Percentiles rank a stretch among this genome's conserved stretches.
These are phyloP conservation scores for Aspergillus fumigatiaffinis DNA, from an alignment of 2,329 filamentous ascomycete genomes.

Conservation along the genomic window DNA sequence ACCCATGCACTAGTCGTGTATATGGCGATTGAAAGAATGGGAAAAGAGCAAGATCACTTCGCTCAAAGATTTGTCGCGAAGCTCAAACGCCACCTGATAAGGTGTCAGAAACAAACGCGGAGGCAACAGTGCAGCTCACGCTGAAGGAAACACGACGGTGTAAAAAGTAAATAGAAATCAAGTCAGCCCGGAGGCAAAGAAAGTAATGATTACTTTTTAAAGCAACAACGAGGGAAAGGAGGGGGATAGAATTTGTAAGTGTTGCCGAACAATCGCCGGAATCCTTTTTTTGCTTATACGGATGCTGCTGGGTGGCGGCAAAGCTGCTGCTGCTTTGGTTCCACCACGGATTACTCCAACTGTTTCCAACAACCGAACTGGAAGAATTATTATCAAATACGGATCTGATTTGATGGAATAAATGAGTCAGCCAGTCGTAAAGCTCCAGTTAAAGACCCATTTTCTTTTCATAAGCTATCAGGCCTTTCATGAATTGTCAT, in stretches of 20 bases:
- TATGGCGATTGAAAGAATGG: not conserved
- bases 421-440: not conserved
- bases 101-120: not conserved
- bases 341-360: not conserved
- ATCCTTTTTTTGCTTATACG: not conserved
- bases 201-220: not conserved
- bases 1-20: conserved; percentile 9
- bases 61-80: not conserved
- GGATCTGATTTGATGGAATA: not conserved
- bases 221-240: not conserved
- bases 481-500: not conserved
- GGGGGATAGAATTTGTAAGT: not conserved
- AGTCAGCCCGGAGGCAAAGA: not conserved
- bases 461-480: not conserved
- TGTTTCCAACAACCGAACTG: too few relatives aligned
- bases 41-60: not conserved
- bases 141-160: not conserved
- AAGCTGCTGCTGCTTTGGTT: not conserved
- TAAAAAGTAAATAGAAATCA: not conserved
- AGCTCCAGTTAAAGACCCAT: not conserved
- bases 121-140: not conserved
- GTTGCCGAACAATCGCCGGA: not conserved
- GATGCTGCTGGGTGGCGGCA: not conserved
- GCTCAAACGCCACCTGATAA: not conserved
- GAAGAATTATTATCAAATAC: not conserved